A percentile compares a stretch with the other conserved stretches of the same genome.
These are phyloP conservation scores for Candida lessepsii DNA, from an alignment of 805 yeast genomes.

Conservation along the genomic window DNA sequence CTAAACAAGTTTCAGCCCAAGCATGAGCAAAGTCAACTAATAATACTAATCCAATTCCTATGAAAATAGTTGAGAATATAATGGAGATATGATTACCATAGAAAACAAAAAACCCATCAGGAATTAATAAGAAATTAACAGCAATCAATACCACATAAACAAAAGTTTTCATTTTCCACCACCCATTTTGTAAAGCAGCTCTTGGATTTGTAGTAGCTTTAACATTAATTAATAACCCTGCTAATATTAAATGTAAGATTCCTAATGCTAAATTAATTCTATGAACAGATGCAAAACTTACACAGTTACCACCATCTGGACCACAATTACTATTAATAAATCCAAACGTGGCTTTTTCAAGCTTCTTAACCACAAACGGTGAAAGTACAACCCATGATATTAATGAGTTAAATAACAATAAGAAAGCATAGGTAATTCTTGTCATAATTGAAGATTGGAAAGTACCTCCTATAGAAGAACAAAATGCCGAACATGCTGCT, in stretches of 20 bases:
- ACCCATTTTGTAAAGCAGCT: slow-evolving; percentile 84
- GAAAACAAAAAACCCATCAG: slow-evolving; percentile 80
- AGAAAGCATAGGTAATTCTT: slow-evolving; percentile 78
- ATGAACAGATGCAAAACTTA: slow-evolving; percentile 92
- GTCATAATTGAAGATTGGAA: slow-evolving; percentile 79
- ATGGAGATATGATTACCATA: slow-evolving; percentile 93
- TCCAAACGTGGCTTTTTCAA: slow-evolving; percentile 70
- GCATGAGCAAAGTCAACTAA: slow-evolving; percentile 97
- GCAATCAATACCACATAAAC: slow-evolving; percentile 57
- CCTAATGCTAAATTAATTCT: slow-evolving; percentile 88
- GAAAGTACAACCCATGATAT: slow-evolving; percentile 92
- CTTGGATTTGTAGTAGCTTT: slow-evolving; percentile 76
- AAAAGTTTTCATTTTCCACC: slow-evolving; percentile 77
- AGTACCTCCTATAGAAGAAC: slow-evolving; percentile 51
- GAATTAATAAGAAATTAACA: slow-evolving; percentile 66
- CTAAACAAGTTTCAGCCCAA: slow-evolving; percentile 96
- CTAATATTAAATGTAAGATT: slow-evolving; percentile 68
- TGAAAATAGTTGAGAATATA: slow-evolving; percentile 76
- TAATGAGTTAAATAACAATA: slow-evolving; percentile 74
- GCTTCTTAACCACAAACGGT: slow-evolving; percentile 70
- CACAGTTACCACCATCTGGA: slow-evolving; percentile 69
- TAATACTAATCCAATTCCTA: slow-evolving; percentile 84
- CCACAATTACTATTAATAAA: slow-evolving; percentile 69
- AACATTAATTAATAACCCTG: slow-evolving; percentile 66
- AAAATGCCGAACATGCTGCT: slow-evolving; percentile 66